These are phyloP conservation scores for Aphanomyces cochlioides DNA, from an alignment of 352 stramenopile species.

Conservation along the genomic window DNA sequence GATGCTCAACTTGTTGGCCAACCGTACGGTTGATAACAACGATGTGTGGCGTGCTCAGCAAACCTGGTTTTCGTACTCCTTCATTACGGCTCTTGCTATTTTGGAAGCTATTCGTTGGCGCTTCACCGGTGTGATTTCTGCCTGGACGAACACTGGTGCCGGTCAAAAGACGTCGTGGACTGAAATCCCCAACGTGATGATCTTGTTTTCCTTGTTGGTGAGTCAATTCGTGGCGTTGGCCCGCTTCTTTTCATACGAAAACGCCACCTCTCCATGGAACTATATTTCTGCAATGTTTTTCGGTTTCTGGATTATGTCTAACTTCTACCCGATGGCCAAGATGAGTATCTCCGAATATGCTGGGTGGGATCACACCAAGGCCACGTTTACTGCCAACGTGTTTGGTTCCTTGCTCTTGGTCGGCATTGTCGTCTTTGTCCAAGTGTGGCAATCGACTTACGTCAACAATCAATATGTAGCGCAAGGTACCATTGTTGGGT, in stretches of 20 bases:
- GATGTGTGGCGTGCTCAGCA: slow-evolving; percentile 31
- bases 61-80: slow-evolving; percentile 31
- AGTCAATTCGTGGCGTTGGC: slow-evolving; percentile 20
- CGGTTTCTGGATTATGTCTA: slow-evolving; percentile 29
- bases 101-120: slow-evolving; percentile 22
- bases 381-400: slow-evolving; percentile 31
- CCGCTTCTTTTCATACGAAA: slow-evolving; percentile 30
- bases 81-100: slow-evolving; percentile 27
- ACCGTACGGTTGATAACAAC: slow-evolving; percentile 29
- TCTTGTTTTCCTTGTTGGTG: slow-evolving; percentile 22
- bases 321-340: slow-evolving; percentile 31
- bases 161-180: slow-evolving; percentile 31
- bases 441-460: slow-evolving; percentile 30
- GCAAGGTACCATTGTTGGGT: slow-evolving; percentile 12
- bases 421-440: slow-evolving; percentile 26
- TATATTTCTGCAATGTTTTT: slow-evolving; percentile 31
- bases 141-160: slow-evolving; percentile 28
- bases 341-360: slow-evolving; percentile 31
- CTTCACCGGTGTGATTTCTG: slow-evolving; percentile 17
- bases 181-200: slow-evolving; percentile 30
- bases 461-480: slow-evolving; percentile 7
- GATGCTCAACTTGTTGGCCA: slow-evolving; percentile 31
- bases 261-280: slow-evolving; percentile 29
- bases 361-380: slow-evolving; percentile 28
- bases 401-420: slow-evolving; percentile 29